These are phyloP conservation scores for Panicum hallii DNA, from an alignment of 202 grass and related monocot genomes.

Conservation along the genomic window DNA sequence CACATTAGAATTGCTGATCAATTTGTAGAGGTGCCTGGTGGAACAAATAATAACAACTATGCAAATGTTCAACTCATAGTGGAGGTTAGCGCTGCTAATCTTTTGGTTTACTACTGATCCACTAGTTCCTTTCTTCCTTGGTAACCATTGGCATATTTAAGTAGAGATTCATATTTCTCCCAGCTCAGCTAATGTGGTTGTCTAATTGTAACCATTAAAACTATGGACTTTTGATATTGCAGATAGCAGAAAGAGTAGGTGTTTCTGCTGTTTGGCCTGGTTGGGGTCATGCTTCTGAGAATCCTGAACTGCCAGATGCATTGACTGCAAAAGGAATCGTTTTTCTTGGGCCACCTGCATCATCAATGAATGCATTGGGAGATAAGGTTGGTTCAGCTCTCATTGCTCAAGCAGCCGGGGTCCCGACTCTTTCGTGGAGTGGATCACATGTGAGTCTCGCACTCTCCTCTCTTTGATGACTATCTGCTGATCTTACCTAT, in stretches of 20 bases:
- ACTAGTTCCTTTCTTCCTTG: neutral
- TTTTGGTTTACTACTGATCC: neutral
- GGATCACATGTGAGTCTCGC: slow-evolving; percentile 68
- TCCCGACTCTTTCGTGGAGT: slow-evolving; percentile 86
- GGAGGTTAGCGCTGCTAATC: slow-evolving; percentile 53
- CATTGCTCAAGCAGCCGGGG: slow-evolving; percentile 84
- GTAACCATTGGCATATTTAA: neutral
- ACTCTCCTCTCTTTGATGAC: slow-evolving; percentile 21
- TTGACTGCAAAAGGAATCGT: slow-evolving; percentile 66
- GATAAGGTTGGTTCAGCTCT: slow-evolving; percentile 89
- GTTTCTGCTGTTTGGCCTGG: slow-evolving; percentile 93
- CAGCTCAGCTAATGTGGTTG: neutral
- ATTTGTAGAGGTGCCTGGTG: slow-evolving; percentile 84
- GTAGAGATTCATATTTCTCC: neutral
- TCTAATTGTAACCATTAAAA: slow-evolving; percentile 9
- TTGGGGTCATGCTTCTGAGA: slow-evolving; percentile 91
- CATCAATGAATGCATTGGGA: slow-evolving; percentile 77
- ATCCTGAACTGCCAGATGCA: slow-evolving; percentile 85
- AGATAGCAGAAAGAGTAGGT: slow-evolving; percentile 67
- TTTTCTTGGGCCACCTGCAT: slow-evolving; percentile 79
- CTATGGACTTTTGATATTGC: slow-evolving; percentile 11
- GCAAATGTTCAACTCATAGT: slow-evolving; percentile 86
- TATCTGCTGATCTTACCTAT: slow-evolving; percentile 11
- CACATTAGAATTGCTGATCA: slow-evolving; percentile 92
- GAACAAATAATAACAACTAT: slow-evolving; percentile 91